Evolutionary conservation across 2,329 filamentous ascomycete genomes (phyloP).

Genomic region (Colletotrichum siamense): DNA sequence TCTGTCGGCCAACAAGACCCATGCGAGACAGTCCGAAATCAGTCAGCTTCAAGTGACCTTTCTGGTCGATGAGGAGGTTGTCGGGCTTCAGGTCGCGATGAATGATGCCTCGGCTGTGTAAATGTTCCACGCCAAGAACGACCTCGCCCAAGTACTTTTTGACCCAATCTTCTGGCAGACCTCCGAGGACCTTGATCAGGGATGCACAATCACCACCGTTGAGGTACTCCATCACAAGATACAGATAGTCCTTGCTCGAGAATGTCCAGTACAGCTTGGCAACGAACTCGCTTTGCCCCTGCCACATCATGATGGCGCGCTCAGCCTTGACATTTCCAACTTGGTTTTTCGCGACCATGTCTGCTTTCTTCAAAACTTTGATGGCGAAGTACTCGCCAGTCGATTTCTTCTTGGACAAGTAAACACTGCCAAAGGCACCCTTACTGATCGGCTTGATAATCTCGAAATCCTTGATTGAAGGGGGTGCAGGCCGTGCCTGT

Average conservation of each 20-base stretch:
- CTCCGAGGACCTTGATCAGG: constrained; percentile 91
- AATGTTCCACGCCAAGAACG: constrained; percentile 93
- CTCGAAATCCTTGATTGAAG: constrained; percentile 98
- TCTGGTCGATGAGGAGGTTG: constrained; percentile 95
- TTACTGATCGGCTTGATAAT: constrained; percentile 99
- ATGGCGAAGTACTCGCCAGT: constrained; percentile 99
- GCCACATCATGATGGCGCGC: constrained; percentile 99
- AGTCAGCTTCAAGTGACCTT: constrained; percentile 94
- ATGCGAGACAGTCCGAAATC: constrained; percentile 97
- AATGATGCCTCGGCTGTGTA: constrained; percentile 93
- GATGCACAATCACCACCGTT: constrained; percentile 98
- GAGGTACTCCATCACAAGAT: constrained; percentile 98
- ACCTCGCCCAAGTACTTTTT: constrained; percentile 98
- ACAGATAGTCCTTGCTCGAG: constrained; percentile 98
- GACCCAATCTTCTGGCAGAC: constrained; percentile 94
- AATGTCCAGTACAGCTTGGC: constrained; percentile 99
- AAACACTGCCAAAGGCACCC: constrained; percentile 97
- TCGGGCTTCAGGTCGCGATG: constrained; percentile 97
- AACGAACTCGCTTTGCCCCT: constrained; percentile 98
- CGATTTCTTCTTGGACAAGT: constrained; percentile 97
- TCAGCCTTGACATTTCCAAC: constrained; percentile 99
- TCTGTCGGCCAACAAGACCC: constrained; percentile 95
- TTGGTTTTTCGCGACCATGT: constrained; percentile 99
- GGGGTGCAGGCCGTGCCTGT: constrained; percentile 86
- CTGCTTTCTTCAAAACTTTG: constrained; percentile 98